A percentile compares a stretch with the other conserved stretches of the same genome.
Conservation (phyloP, 1,284 basidiomycete genomes). For the Fomitopsis betulina region DNA sequence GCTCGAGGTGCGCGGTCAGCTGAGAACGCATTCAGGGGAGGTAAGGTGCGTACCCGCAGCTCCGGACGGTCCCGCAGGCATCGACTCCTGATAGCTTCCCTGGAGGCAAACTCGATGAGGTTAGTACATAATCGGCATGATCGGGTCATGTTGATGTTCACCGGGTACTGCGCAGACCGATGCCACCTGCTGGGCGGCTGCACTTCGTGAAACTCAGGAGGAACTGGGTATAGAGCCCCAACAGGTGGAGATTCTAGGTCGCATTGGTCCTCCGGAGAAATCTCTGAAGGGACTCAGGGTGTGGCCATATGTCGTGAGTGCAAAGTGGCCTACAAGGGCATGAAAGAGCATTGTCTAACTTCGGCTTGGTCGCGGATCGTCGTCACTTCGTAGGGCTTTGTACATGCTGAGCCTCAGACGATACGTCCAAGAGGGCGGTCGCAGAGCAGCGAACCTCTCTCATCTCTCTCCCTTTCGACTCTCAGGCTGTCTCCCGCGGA, state of each 20-base stretch:
- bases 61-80: background rate
- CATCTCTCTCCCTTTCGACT: slow-evolving; percentile 52
- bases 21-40: slow-evolving; percentile 75
- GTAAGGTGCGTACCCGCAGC: slow-evolving; percentile 51
- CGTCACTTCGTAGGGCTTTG: slow-evolving; percentile 52
- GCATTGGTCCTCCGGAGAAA: slow-evolving; percentile 55
- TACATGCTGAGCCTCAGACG: slow-evolving; percentile 19
- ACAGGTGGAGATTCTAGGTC: slow-evolving; percentile 62
- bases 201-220: slow-evolving; percentile 70
- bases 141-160: background rate
- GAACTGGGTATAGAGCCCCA: slow-evolving; percentile 59
- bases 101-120: slow-evolving; percentile 68
- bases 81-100: slow-evolving; percentile 53
- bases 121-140: slow-evolving; percentile 23
- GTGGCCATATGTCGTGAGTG: slow-evolving; percentile 70
- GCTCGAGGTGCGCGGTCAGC: slow-evolving; percentile 65
- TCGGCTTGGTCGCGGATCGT: background rate
- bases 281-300: slow-evolving; percentile 61
- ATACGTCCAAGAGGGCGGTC: background rate
- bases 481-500: slow-evolving; percentile 55
- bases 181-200: slow-evolving; percentile 47
- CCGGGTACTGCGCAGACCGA: slow-evolving; percentile 41
- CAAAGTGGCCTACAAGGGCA: too few relatives aligned
- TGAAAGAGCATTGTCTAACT: background rate
- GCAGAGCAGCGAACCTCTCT: slow-evolving; percentile 41